These are phyloP conservation scores for Claviceps sp. DNA, from an alignment of 2,329 filamentous ascomycete species.

Conservation along the genomic window DNA sequence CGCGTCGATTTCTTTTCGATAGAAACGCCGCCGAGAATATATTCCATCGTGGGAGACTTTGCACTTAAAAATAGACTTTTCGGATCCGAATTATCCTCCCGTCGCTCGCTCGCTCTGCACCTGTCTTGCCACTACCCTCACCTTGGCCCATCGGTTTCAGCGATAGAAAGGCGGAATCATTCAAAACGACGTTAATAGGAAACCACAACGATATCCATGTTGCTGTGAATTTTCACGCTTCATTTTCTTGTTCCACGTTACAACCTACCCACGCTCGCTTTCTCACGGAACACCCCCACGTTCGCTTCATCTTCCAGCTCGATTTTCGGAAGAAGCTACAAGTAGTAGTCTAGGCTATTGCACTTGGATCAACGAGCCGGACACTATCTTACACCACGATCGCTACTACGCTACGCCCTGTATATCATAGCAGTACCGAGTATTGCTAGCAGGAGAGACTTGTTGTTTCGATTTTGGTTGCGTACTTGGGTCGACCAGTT, in stretches of 20 bases:
- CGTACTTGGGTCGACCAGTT: no score
- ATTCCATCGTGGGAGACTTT: no score
- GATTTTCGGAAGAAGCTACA: background rate
- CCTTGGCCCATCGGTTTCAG: no score
- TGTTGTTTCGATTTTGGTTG: no score
- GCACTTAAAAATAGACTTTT: no score
- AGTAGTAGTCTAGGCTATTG: background rate
- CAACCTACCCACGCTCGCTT: constrained; percentile 20
- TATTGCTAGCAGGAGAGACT: background rate
- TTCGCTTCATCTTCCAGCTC: constrained; percentile 4
- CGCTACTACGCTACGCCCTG: constrained; percentile 19
- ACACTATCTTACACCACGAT: constrained; percentile 17
- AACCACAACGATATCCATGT: constrained; percentile 2
- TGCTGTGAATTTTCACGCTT: constrained; percentile 1
- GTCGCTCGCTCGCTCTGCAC: no score
- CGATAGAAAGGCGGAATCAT: no score
- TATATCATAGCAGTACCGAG: background rate
- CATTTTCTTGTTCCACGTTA: constrained; percentile 7
- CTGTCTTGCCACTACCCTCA: no score
- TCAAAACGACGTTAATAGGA: background rate
- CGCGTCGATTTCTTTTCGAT: no score
- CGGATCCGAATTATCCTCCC: no score
- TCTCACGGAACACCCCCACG: constrained; percentile 6
- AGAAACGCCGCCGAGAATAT: no score
- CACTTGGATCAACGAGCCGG: no score